phyloP scores from a whole-genome alignment of 2,329 filamentous ascomycete genomes.

The Cytospora mali region DNA sequence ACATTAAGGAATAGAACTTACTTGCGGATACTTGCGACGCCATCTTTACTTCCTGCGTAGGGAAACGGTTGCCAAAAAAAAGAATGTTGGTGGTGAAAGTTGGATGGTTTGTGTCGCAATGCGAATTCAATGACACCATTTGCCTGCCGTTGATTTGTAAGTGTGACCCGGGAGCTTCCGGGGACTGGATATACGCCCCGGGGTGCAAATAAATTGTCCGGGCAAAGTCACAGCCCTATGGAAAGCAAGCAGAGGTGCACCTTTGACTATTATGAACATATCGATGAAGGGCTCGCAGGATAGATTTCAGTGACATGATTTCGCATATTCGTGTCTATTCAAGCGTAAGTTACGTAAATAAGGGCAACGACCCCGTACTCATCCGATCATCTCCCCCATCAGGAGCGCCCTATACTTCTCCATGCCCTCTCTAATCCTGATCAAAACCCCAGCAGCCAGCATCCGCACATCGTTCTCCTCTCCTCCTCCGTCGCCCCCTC shows the following conservation, averaged over 20 bases:
- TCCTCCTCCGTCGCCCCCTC: slow-evolving; percentile 52
- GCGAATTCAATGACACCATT: slow-evolving; percentile 21
- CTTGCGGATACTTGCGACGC: slow-evolving; percentile 21
- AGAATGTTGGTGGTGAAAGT: neutral
- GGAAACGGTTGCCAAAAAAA: neutral
- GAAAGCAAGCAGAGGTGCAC: no score
- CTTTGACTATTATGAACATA: no score
- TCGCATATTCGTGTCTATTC: no score
- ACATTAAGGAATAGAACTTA: slow-evolving; percentile 4
- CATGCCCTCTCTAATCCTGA: slow-evolving; percentile 78
- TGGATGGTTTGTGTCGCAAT: neutral
- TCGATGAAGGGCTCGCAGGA: no score
- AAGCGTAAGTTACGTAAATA: neutral
- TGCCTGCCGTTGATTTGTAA: slow-evolving; percentile 29
- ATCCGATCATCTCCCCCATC: slow-evolving; percentile 66
- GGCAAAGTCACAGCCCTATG: neutral
- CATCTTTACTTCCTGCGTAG: slow-evolving; percentile 14
- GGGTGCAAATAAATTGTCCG: neutral
- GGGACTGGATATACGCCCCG: slow-evolving; percentile 1
- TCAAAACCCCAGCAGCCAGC: slow-evolving; percentile 74
- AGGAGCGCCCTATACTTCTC: slow-evolving; percentile 78
- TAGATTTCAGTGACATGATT: no score
- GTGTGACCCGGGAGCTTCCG: slow-evolving; percentile 14
- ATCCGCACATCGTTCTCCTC: slow-evolving; percentile 82
- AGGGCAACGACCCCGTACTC: neutral